These are phyloP conservation scores for Zygoascus tannicola DNA, from an alignment of 805 yeast species.

Conservation along the genomic window DNA sequence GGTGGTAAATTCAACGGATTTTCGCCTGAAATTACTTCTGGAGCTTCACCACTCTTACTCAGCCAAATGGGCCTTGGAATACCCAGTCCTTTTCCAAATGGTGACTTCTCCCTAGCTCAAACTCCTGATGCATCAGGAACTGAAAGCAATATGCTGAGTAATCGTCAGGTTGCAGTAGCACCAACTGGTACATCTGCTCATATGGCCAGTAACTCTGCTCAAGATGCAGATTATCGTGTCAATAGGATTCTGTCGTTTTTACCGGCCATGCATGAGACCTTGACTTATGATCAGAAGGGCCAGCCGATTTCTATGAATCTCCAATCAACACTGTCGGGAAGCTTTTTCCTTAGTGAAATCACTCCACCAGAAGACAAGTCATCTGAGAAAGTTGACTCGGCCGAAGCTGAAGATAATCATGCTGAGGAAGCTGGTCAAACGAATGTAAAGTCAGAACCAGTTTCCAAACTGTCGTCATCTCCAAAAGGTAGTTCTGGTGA, in stretches of 20 bases:
- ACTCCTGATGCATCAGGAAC: background rate
- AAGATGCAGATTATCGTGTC: too few relatives aligned
- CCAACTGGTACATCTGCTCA: too few relatives aligned
- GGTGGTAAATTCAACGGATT: background rate
- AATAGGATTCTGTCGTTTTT: constrained; percentile 11
- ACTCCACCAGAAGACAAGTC: constrained; percentile 1
- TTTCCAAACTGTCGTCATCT: background rate
- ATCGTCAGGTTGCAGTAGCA: too few relatives aligned
- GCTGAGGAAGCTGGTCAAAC: background rate
- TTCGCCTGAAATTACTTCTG: background rate
- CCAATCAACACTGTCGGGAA: constrained; percentile 13
- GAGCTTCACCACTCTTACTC: background rate
- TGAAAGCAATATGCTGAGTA: too few relatives aligned
- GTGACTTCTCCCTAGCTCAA: background rate
- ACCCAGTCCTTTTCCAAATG: background rate
- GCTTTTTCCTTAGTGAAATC: constrained; percentile 18
- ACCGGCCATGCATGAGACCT: constrained; percentile 15
- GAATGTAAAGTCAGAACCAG: background rate
- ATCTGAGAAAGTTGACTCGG: background rate
- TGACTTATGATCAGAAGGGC: constrained; percentile 18
- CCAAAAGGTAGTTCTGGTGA: background rate
- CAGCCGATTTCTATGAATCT: constrained; percentile 14
- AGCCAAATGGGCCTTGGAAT: background rate
- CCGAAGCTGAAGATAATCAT: background rate
- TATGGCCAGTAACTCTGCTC: too few relatives aligned